Evolutionary conservation across 2,329 filamentous ascomycete species (phyloP).

Genomic region (Penicillium sp.): DNA sequence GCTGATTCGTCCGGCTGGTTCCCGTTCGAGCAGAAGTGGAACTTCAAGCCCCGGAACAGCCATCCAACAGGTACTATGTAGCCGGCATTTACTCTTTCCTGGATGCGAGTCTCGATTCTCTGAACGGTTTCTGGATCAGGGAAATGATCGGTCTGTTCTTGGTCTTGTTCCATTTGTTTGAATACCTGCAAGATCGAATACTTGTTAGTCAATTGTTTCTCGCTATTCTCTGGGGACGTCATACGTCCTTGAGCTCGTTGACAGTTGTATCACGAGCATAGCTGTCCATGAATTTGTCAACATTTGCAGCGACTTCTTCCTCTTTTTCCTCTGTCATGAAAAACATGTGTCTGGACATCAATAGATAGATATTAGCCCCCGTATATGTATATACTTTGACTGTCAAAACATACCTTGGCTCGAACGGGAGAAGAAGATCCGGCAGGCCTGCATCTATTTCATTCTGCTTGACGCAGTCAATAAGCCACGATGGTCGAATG

Average conservation of each 20-base stretch:
- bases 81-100: conserved; percentile 41
- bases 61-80: conserved; percentile 41
- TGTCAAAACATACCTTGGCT: conserved; percentile 49
- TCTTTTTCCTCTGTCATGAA: conserved; percentile 59
- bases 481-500: conserved; percentile 75
- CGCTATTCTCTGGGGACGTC: conserved; percentile 10
- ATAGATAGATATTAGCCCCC: conserved; percentile 3
- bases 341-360: conserved; percentile 64
- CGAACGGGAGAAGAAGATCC: conserved; percentile 62
- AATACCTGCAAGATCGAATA: conserved; percentile 33
- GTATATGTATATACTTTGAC: not conserved
- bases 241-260: conserved; percentile 57
- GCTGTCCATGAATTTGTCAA: conserved; percentile 79
- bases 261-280: conserved; percentile 68
- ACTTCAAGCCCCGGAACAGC: conserved; percentile 48
- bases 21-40: conserved; percentile 41
- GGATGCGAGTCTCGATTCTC: conserved; percentile 57
- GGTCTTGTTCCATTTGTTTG: conserved; percentile 36
- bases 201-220: not conserved
- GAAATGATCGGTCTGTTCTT: conserved; percentile 34
- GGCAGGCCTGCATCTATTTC: conserved; percentile 53
- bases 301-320: conserved; percentile 57
- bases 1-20: not conserved
- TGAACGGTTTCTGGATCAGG: conserved; percentile 49
- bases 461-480: conserved; percentile 69